Conservation (phyloP, 495 filamentous ascomycete species). For the Neurospora sp. region DNA sequence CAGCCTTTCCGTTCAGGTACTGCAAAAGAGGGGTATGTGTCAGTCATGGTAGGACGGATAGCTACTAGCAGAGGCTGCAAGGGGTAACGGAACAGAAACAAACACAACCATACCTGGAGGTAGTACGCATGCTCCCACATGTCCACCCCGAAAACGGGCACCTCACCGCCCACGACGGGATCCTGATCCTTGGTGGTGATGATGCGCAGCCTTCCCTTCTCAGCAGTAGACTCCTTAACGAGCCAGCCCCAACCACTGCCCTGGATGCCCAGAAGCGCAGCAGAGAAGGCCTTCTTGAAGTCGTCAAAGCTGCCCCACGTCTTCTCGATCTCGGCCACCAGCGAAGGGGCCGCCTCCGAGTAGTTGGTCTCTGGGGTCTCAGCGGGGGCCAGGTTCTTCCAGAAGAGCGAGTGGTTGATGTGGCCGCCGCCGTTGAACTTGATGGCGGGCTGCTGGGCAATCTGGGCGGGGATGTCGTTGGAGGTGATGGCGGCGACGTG, state of each 20-base stretch:
- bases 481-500: conserved; percentile 38
- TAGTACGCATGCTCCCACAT: conserved; percentile 74
- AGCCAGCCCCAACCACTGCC: conserved; percentile 78
- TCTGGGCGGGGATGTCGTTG: conserved; percentile 48
- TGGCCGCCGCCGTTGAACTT: conserved; percentile 91
- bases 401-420: conserved; percentile 87
- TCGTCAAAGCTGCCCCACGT: conserved; percentile 55
- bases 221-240: conserved; percentile 54
- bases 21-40: conserved; percentile 3
- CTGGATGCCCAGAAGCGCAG: conserved; percentile 48
- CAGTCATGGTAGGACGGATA: conserved; percentile 1
- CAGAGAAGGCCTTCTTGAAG: conserved; percentile 69
- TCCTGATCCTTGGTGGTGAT: conserved; percentile 87
- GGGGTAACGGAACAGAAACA: conserved; percentile 24
- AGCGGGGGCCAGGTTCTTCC: conserved; percentile 80
- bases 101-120: conserved; percentile 69
- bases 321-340: conserved; percentile 53
- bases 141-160: conserved; percentile 84
- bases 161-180: conserved; percentile 77
- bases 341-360: conserved; percentile 44
- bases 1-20: conserved; percentile 96
- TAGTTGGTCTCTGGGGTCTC: conserved; percentile 50
- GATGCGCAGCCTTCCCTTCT: conserved; percentile 62
- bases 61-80: not conserved
- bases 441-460: conserved; percentile 66